Evolutionary conservation across 2,329 filamentous ascomycete genomes (phyloP), one percentile per base, ranked within the genome.

Genomic region (Phaeosphaeriaceae sp.): DNA sequence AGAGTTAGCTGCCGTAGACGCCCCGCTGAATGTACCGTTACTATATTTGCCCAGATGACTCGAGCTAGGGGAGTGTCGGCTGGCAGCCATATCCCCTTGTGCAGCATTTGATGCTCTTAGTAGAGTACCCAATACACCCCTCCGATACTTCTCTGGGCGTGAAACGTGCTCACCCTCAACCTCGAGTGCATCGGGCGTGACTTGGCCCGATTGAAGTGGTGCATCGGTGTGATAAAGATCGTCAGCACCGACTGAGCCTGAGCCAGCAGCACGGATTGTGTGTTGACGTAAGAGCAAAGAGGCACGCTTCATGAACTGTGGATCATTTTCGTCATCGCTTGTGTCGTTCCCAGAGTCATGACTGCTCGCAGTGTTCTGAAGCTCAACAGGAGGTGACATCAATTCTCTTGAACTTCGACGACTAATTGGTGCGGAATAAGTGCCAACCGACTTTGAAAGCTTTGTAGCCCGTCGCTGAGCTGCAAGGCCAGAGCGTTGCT

Each of bases 61-160:
- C 8, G 37, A 40, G 15, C 42, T 51, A 6, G 34, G 18, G 3
- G 53, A 16, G 23, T 33, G 48, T 16, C 33, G 51, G 28, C 54
- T 54, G 7, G 56, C 43, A 35, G 49, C 47, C 2, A 37, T 34
- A 17, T 56, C 54, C 1, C 54, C 47, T 18, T 48, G 41, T 6
- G 46, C 50, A 18, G 60, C 57, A 15, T 55, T 63, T 3, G 58
- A 54, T 15, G 64, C 67, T 43, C 87, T 89, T 41, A 94, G 76
- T 0, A 95, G 76, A 0, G 86, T 87, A 2, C 87, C 86, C 1
- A 95, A 76, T 38, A 93, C 83, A 23, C 90, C 89, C 23, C 86
- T 87, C 41, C 86, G 84, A 68, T 90, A 92, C 54, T 87, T 82
- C 17, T 79, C 74, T 4, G 89, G 89, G 34, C 80, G 79, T 36